Percentiles rank a stretch among this genome's conserved stretches.
Conservation (phyloP, 2,329 filamentous ascomycete species). For the Furcasterigmium sp. region DNA sequence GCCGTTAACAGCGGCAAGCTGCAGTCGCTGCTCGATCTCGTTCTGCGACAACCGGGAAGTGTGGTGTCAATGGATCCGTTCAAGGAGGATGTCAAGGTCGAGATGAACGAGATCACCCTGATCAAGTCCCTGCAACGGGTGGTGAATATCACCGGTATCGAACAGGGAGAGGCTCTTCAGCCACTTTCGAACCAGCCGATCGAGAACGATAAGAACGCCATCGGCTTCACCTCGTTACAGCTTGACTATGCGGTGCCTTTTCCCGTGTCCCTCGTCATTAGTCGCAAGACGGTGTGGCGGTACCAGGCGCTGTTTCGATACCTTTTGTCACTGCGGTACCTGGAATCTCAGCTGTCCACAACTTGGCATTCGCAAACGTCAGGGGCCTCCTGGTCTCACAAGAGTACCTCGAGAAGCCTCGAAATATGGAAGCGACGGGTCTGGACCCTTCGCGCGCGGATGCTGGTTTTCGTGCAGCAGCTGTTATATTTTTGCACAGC, state of each 20-base stretch:
- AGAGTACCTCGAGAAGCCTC: constrained; percentile 64
- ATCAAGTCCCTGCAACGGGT: constrained; percentile 94
- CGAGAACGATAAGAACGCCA: constrained; percentile 83
- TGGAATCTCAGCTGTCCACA: constrained; percentile 80
- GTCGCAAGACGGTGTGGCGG: constrained; percentile 90
- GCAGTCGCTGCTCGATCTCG: constrained; percentile 91
- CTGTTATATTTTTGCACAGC: constrained; percentile 94
- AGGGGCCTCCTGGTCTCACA: constrained; percentile 75
- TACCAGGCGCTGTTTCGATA: constrained; percentile 97
- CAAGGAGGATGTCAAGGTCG: constrained; percentile 96
- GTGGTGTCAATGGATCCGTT: constrained; percentile 92
- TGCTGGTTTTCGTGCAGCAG: constrained; percentile 97
- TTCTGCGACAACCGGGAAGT: constrained; percentile 91
- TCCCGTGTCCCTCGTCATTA: constrained; percentile 90
- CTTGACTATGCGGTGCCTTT: constrained; percentile 94
- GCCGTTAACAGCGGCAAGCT: constrained; percentile 88
- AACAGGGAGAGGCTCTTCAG: constrained; percentile 79
- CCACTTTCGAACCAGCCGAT: constrained; percentile 61
- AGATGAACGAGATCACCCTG: constrained; percentile 91
- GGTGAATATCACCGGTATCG: constrained; percentile 92
- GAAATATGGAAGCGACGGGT: constrained; percentile 91
- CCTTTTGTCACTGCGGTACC: constrained; percentile 79
- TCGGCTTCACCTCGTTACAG: constrained; percentile 86
- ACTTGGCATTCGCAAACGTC: constrained; percentile 91
- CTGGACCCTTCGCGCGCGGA: constrained; percentile 86